Base-by-base conservation (phyloP, 1,284 basidiomycete species). In the Spongiforma sp. region DNA sequence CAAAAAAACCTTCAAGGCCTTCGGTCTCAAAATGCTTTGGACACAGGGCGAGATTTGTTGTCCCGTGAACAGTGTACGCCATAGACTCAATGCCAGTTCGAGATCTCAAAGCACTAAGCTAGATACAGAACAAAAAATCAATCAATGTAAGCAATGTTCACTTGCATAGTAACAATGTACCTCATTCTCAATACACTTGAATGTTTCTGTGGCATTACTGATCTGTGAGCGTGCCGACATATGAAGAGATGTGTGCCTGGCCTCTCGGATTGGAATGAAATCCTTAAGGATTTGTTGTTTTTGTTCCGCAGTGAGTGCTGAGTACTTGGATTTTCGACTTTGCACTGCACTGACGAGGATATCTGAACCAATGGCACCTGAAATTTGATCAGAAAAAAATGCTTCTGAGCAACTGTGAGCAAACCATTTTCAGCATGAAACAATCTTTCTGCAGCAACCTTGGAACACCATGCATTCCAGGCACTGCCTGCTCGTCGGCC, bases 401-500 rank as follows among this genome's bases (percentile, higher is more conserved):
- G 41, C 41, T 21, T 14, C 41, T 43, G 10, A 43, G 21, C 12
- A n/a, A 43, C 8, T 43, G 41, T 7, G 19, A 43, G n/a, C 21
- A 21, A n/a, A 43, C 41, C n/a, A 15, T 43, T 43, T 43, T 30
- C 21, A 11, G 30, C 9, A 33, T 39, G 33, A 7, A 43, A 36
- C 12, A 53, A 48, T 24, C 52, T 41, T 55, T 61, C 30, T 5
- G 28, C 19, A 9, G 24, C 5, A 30, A 58, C 53, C 48, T 66
- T 66, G 56, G 59, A 53, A 36, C 59, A 63, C 39, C 57, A 64
- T 0, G 43, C 21, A 21, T 66, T 66, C 62, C 62, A 66, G 10
- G 59, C 4, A 21, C 34, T 66, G 46, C 58, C 33, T 17, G 37
- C 33, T 3, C 12, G 43, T 24, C 55, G 12, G 11, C 17, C 50